A percentile compares a stretch with the other conserved stretches of the same genome.
These are phyloP conservation scores for Pythium scleroteichum DNA, from an alignment of 352 stramenopile species.

Conservation along the genomic window DNA sequence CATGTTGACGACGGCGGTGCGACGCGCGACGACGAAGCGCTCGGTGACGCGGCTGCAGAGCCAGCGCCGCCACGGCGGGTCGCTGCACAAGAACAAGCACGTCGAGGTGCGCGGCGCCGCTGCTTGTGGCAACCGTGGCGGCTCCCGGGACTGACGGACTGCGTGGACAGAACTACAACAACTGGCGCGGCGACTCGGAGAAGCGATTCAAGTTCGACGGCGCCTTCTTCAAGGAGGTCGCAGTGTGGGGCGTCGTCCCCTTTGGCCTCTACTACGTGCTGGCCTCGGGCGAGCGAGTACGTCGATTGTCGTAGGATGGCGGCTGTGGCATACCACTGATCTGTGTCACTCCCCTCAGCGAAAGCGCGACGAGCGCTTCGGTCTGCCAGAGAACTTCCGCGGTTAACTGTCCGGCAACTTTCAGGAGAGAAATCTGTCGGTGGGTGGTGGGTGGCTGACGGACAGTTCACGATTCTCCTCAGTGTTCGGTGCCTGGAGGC, in stretches of 20 bases:
- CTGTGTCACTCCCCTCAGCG: constrained; percentile 25
- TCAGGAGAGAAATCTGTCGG: no score
- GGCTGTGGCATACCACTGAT: no score
- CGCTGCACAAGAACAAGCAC: constrained; percentile 83
- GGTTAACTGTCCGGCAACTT: constrained; percentile 31
- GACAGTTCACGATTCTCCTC: no score
- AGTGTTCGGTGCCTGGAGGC: no score
- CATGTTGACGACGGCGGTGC: constrained; percentile 55
- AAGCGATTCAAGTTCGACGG: constrained; percentile 79
- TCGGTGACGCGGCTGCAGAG: constrained; percentile 50
- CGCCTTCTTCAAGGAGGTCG: constrained; percentile 58
- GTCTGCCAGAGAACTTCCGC: constrained; percentile 57
- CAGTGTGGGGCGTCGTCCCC: constrained; percentile 58
- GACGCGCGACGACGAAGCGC: constrained; percentile 45
- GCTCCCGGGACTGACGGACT: neutral
- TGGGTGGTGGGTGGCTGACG: no score
- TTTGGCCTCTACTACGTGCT: constrained; percentile 69
- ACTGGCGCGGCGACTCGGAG: constrained; percentile 83
- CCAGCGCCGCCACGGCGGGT: constrained; percentile 74
- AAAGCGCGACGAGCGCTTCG: constrained; percentile 44
- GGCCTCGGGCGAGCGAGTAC: constrained; percentile 60
- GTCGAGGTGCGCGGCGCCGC: constrained; percentile 50
- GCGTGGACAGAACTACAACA: constrained; percentile 74
- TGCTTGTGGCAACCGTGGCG: neutral
- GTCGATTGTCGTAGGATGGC: no score